Base-by-base conservation (phyloP, 495 filamentous ascomycete species). In the Margaritispora aquatica region DNA sequence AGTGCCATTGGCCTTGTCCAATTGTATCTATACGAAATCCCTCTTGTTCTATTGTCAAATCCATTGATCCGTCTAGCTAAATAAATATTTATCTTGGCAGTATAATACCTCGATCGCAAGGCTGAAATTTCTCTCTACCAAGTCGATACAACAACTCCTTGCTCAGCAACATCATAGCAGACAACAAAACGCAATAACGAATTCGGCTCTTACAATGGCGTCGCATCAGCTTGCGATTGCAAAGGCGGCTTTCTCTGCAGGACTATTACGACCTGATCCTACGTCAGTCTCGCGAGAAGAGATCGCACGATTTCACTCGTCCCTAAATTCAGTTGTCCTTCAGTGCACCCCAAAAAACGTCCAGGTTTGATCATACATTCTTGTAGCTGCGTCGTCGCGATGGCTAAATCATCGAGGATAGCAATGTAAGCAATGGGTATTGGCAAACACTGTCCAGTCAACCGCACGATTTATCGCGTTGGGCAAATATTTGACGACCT, bases 371-470 rank as follows among this genome's bases (percentile, higher is more conserved):
- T 72, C 75, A 72, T 79, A 81, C 67, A 70, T 71, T 79, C 79
- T 81, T 71, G 65, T 74, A 73, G 65, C 70, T 71, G 55, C 70
- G 65, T 71, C 69, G 73, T 75, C 73, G 59, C 75, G 71, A 78
- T 75, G 72, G 75, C 83, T 86, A 84, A 84, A 84, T 63, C 64
- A 64, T 68, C 57, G 63, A 68, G 72, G 67, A 70, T 80, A 96
- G 92, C 88, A 81, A 75, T 92, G 88, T 79, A 96, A 92, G 81
- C 76, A 80, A 71, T 96, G 90, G 90, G 82, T 92, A 58, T 76
- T 92, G 66, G 76, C 76, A 58, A 81, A 90, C 75, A 77, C 90
- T 62, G 76, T 84, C 60, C 80, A 79, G 31, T 94, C 91, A 55
- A 70, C 84, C 34, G 78, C 80, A 57, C 84, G 91, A 62, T 78